phyloP scores from a whole-genome alignment of 129 eudicot species.

The Calendula officinalis region DNA sequence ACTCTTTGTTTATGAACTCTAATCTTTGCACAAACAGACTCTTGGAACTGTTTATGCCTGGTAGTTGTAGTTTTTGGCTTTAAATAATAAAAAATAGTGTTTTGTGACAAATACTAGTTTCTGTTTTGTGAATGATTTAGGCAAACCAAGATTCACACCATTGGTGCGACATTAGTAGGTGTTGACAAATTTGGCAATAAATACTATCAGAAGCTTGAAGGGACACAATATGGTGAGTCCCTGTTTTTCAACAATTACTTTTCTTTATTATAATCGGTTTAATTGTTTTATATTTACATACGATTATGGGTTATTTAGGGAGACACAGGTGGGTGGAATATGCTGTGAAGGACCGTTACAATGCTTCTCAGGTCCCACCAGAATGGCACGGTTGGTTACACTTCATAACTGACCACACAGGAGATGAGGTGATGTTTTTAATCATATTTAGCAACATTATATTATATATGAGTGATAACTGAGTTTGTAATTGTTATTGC shows the following conservation, averaged over 20 bases:
- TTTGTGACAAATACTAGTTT: no score
- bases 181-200: conserved; percentile 93
- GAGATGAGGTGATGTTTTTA: no score
- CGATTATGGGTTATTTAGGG: conserved; percentile 36
- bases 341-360: conserved; percentile 88
- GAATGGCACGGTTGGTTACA: conserved; percentile 99
- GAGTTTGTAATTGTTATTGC: no score
- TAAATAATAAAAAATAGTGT: no score
- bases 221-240: conserved; percentile 69
- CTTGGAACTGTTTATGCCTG: no score
- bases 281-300: not conserved
- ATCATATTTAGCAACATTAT: no score
- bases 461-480: no score
- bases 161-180: conserved; percentile 85
- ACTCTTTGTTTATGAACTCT: no score
- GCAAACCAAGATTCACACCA: conserved; percentile 96
- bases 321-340: conserved; percentile 99
- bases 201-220: conserved; percentile 78
- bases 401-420: conserved; percentile 86
- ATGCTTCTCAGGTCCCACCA: conserved; percentile 98
- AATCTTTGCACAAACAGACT: no score
- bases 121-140: conserved; percentile 36
- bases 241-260: not conserved
- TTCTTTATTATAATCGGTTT: not conserved
- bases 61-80: not conserved